Conservation (phyloP, 495 filamentous ascomycete species). For the Penicillium taxi region DNA sequence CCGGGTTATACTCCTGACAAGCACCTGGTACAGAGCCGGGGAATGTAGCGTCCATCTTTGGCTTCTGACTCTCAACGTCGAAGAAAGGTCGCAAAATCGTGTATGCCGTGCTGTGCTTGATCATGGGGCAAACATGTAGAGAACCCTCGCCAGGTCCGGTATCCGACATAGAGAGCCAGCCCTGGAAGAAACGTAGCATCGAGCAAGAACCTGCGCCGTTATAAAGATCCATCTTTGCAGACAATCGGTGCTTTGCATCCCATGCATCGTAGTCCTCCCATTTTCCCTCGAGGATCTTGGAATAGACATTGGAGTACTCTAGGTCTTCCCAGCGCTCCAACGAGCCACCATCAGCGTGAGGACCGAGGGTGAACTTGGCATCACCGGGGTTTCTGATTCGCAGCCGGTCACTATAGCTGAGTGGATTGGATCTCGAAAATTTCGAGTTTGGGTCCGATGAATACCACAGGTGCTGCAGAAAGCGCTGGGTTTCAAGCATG, state of each 20-base stretch:
- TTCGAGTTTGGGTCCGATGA: constrained; percentile 50
- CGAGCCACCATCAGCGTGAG: constrained; percentile 77
- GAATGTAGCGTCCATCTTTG: constrained; percentile 37
- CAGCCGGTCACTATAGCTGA: constrained; percentile 73
- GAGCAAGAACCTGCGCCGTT: constrained; percentile 74
- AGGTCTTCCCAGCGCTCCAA: constrained; percentile 80
- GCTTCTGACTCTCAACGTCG: constrained; percentile 41
- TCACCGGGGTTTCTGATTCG: constrained; percentile 62
- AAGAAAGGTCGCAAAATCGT: constrained; percentile 84
- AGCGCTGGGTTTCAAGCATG: constrained; percentile 58
- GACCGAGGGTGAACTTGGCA: constrained; percentile 71
- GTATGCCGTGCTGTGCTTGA: constrained; percentile 68
- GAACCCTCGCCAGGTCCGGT: constrained; percentile 69
- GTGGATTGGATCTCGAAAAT: constrained; percentile 58
- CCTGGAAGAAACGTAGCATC: constrained; percentile 84
- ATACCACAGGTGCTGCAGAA: constrained; percentile 71
- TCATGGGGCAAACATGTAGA: constrained; percentile 72
- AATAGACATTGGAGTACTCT: constrained; percentile 71
- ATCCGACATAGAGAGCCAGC: constrained; percentile 74
- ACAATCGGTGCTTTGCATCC: constrained; percentile 62
- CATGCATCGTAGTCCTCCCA: constrained; percentile 83
- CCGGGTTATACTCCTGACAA: constrained; percentile 66
- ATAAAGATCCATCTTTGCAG: constrained; percentile 67
- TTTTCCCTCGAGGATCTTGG: constrained; percentile 58
- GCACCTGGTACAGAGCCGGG: constrained; percentile 71